Evolutionary conservation across 768 basidiomycete genomes (phyloP).

Genomic region (Calocera cornea): DNA sequence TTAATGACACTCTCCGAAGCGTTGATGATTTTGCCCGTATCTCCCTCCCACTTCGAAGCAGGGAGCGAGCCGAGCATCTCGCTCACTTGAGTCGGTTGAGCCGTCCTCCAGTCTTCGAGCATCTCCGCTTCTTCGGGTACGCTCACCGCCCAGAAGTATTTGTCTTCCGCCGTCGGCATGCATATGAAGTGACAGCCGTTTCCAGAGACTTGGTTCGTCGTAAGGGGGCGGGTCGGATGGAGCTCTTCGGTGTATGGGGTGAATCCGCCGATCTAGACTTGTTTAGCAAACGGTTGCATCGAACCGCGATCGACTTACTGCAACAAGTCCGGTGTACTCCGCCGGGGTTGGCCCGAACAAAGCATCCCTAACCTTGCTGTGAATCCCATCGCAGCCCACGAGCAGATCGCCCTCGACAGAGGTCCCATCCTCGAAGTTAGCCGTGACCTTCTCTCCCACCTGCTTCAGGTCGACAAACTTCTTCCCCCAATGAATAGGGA

Average conservation of each 20-base stretch:
- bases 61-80: constrained; percentile 17
- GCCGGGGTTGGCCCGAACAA: constrained; percentile 29
- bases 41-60: constrained; percentile 17
- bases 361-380: constrained; percentile 28
- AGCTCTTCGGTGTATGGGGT: not conserved
- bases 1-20: constrained; percentile 20
- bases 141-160: constrained; percentile 29
- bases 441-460: constrained; percentile 21
- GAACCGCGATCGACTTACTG: constrained; percentile 18
- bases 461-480: constrained; percentile 25
- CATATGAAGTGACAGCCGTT: constrained; percentile 28
- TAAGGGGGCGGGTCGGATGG: not conserved
- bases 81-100: constrained; percentile 16
- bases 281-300: too few species aligned
- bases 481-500: constrained; percentile 27
- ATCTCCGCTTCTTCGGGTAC: constrained; percentile 30
- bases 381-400: constrained; percentile 35
- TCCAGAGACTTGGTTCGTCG: constrained; percentile 27
- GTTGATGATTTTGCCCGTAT: constrained; percentile 18
- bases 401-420: constrained; percentile 28
- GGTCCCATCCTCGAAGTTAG: constrained; percentile 27
- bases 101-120: constrained; percentile 26
- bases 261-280: not conserved
- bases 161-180: constrained; percentile 23
- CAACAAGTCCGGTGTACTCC: constrained; percentile 28